Evolutionary conservation across 495 filamentous ascomycete species (phyloP), one percentile per base, ranked within the genome.

Genomic region (Penicillium goetzii): DNA sequence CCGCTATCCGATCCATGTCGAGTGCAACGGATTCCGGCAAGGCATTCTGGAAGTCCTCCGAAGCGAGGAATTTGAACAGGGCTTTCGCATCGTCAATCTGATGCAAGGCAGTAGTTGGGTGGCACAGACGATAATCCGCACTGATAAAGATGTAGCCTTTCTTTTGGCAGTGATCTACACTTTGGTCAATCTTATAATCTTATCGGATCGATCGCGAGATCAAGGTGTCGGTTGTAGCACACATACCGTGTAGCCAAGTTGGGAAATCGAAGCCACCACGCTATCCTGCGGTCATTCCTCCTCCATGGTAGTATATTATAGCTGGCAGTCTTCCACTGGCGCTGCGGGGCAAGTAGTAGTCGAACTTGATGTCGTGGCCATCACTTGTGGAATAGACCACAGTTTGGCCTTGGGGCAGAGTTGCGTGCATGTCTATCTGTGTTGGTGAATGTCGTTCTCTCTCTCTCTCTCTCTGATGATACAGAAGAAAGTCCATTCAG

Each of bases 291-390:
- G 75, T 72, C 67, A 77, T 74, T 0, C 75, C 76, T 14, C 76
- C 76, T 11, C 75, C 76, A 43, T 78, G 76, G 53, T 76, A 76
- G 68, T 72, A 74, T 55, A 78, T 68, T 2, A 78, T 57, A 2
- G 76, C 72, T 17, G 75, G 72, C 1, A 74, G 64, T 33, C 57
- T 43, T 4, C 66, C 72, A 30, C 28, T 51, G 10, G 54, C 33
- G 4, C 10, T 54, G 23, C 8, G 52, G 11, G 72, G 72, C 2
- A 71, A 23, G 51, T 69, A 74, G 47, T 74, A 73, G 56, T 77
- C 74, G 26, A 78, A 57, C 40, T 72, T 66, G 57, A 76, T 67
- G 17, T 74, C 67, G 56, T 80, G 72, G 25, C 65, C 62, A 34
- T 72, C 72, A 12, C 76, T 41, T 5, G 50, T 65, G 50, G 68